phyloP scores from a whole-genome alignment of 1,139 yeast species.

The Pichia cactophila region DNA sequence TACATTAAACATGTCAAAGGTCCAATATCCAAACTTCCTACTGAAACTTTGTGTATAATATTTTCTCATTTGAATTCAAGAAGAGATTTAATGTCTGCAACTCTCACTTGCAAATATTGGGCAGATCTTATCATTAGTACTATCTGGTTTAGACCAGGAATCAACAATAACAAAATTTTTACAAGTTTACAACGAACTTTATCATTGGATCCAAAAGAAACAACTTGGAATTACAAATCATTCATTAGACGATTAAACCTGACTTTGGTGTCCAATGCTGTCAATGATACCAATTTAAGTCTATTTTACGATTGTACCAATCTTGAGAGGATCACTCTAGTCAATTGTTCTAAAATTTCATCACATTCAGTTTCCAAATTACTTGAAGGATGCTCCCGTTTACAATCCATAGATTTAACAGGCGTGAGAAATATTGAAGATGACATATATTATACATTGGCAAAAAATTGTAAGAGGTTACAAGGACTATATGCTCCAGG shows the following conservation, averaged over 20 bases:
- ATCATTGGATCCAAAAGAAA: slow-evolving; percentile 39
- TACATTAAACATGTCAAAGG: slow-evolving; percentile 10
- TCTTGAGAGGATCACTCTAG: slow-evolving; percentile 78
- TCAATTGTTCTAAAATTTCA: slow-evolving; percentile 65
- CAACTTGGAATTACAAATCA: slow-evolving; percentile 66
- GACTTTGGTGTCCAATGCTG: slow-evolving; percentile 61
- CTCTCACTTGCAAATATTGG: slow-evolving; percentile 79
- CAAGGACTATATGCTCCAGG: slow-evolving; percentile 92
- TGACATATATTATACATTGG: slow-evolving; percentile 62
- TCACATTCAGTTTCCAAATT: slow-evolving; percentile 56
- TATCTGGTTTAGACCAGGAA: slow-evolving; percentile 85
- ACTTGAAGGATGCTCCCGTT: slow-evolving; percentile 53
- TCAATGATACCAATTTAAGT: slow-evolving; percentile 54
- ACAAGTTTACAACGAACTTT: slow-evolving; percentile 46
- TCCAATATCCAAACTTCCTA: slow-evolving; percentile 46
- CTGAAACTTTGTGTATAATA: slow-evolving; percentile 69
- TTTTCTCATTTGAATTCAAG: slow-evolving; percentile 59
- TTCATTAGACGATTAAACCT: slow-evolving; percentile 77
- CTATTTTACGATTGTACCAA: slow-evolving; percentile 61
- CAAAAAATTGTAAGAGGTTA: slow-evolving; percentile 61
- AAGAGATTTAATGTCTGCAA: slow-evolving; percentile 56
- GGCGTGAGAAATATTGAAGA: slow-evolving; percentile 70
- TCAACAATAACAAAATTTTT: slow-evolving; percentile 46
- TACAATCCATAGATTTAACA: slow-evolving; percentile 84
- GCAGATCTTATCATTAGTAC: slow-evolving; percentile 72